Conservation (phyloP, 768 basidiomycete genomes). For the Pleurotus pulmonarius region DNA sequence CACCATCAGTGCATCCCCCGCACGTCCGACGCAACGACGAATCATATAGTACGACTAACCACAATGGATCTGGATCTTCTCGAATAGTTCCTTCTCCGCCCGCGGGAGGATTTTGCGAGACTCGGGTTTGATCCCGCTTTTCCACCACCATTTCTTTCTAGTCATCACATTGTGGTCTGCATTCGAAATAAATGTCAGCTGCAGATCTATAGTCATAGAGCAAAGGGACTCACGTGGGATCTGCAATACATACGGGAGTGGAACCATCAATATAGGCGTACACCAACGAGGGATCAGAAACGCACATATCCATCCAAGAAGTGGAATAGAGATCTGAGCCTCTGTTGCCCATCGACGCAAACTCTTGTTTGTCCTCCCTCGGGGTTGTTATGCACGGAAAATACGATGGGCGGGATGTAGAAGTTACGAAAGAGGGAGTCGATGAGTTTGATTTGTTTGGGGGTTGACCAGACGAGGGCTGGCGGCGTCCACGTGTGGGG, state of each 20-base stretch:
- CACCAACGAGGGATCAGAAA: no score
- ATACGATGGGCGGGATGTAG: constrained; percentile 77
- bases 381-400: constrained; percentile 51
- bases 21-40: no score
- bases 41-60: constrained; percentile 35
- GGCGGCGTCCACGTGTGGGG: no score
- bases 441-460: constrained; percentile 68
- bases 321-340: constrained; percentile 74
- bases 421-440: constrained; percentile 78
- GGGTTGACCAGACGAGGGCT: constrained; percentile 77
- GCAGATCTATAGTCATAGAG: no score
- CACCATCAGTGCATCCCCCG: no score
- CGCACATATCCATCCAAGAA: constrained; percentile 69
- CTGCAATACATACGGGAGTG: neutral
- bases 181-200: no score
- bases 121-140: constrained; percentile 31
- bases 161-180: constrained; percentile 54
- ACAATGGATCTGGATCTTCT: constrained; percentile 58
- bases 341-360: constrained; percentile 84
- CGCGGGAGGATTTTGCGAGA: constrained; percentile 50
- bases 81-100: constrained; percentile 47
- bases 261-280: no score
- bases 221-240: constrained; percentile 16
- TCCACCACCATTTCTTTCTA: constrained; percentile 64
- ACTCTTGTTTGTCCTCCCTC: constrained; percentile 55